Base-by-base conservation (phyloP, 2,329 filamentous ascomycete genomes). In the Pyrenophora seminiperda region DNA sequence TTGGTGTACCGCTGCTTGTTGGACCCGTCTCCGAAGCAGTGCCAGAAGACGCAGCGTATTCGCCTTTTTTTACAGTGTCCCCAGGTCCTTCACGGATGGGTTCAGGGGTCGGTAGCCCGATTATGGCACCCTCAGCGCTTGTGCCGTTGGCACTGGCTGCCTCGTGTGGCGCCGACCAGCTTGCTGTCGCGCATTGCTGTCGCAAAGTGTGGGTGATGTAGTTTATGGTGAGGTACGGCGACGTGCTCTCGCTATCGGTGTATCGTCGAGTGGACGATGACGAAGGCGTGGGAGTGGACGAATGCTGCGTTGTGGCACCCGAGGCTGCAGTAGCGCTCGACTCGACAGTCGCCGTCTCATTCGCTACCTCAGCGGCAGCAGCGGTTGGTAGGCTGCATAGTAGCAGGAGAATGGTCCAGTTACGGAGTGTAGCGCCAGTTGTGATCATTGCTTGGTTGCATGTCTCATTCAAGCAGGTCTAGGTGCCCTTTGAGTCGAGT, bases 131-230 rank as follows among this genome's bases (percentile, higher is more conserved):
- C 11, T 54, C 57, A 33, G 50, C 38, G 7, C 14, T 45, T 27
- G 53, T 51, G 11, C 38, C 58, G n/a, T 57, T 54, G 20, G 49
- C 41, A 17, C 43, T 47, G n/a, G 52, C 45, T 7, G 51, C 52
- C 39, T 57, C 54, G 18, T 53, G 44, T 3, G 66, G 61, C 11
- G 65, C 62, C 13, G 69, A 60, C 77, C 85, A 86, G 32, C 80
- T 79, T n/a, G 83, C 85, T 40, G 82, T 83, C 17, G 90, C 77
- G 67, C 89, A 93, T 75, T 89, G 87, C 68, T 90, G 88, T 9
- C 88, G 88, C 31, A 92, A 76, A 2, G 83, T 85, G 61, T 92
- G 87, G 9, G 88, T 92, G 55, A 93, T 90, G 73, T 92, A 91
- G 73, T 93, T 92, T 67, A 90, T 85, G 1, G 87, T 90, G 59